Conservation (phyloP, 441 rosid genomes). For the Populus hybrid region DNA sequence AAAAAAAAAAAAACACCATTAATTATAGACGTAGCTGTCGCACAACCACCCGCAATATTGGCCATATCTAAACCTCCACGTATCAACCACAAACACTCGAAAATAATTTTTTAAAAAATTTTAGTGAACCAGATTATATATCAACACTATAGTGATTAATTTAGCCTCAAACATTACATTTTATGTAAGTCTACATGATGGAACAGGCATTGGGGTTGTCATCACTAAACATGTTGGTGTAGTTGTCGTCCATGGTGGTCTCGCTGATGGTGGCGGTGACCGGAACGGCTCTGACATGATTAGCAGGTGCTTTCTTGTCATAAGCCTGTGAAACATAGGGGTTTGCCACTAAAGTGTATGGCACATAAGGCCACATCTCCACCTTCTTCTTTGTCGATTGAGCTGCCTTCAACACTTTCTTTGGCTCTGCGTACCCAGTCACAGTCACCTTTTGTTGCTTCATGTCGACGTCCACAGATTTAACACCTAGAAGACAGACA, state of each 20-base stretch:
- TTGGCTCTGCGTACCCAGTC: conserved; percentile 55
- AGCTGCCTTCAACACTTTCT: conserved; percentile 68
- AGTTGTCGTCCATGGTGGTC: conserved; percentile 54
- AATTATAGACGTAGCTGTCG: conserved; percentile 1
- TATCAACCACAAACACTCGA: not conserved
- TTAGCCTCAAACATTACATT: not conserved
- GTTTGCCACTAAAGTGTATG: conserved; percentile 56
- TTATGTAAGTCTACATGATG: conserved; percentile 43
- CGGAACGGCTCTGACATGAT: conserved; percentile 59
- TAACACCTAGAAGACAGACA: conserved; percentile 43
- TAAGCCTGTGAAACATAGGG: conserved; percentile 80
- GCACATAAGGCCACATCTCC: conserved; percentile 92
- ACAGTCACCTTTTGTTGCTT: conserved; percentile 82
- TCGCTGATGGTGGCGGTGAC: conserved; percentile 46
- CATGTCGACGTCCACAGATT: conserved; percentile 69
- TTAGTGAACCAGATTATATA: not conserved
- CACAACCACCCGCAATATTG: not conserved
- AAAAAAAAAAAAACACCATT: not conserved
- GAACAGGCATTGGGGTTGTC: conserved; percentile 81
- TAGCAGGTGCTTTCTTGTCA: conserved; percentile 88
- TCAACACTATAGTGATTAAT: not conserved
- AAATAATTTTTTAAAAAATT: not conserved
- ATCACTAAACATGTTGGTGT: conserved; percentile 65
- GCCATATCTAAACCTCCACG: not conserved
- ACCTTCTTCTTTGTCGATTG: conserved; percentile 79